These are phyloP conservation scores for Chlamydomonas sp. DNA, from an alignment of 139 green algal species.

Conservation along the genomic window DNA sequence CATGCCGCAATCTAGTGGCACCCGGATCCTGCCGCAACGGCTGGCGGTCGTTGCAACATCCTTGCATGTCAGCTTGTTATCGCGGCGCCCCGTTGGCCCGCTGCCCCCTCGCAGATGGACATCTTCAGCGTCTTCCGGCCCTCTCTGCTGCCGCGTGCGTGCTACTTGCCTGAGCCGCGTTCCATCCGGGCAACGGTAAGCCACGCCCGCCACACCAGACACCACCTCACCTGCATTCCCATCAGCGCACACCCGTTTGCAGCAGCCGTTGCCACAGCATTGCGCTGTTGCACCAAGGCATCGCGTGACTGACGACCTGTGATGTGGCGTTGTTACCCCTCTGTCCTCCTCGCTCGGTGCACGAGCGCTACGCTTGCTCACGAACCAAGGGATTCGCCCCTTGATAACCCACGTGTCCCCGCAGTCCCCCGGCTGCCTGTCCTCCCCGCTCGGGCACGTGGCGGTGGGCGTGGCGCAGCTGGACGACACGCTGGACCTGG, in stretches of 20 bases:
- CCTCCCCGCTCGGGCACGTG: neutral
- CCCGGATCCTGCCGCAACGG: too few relatives aligned
- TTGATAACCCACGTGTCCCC: neutral
- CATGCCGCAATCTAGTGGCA: too few relatives aligned
- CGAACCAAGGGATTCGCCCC: neutral
- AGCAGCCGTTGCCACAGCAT: too few relatives aligned
- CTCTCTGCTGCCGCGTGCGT: neutral
- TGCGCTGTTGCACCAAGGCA: neutral
- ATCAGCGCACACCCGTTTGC: neutral
- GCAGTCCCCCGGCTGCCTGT: neutral
- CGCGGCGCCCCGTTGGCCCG: neutral
- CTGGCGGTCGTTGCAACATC: too few relatives aligned
- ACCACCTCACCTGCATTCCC: too few relatives aligned
- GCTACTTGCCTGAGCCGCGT: neutral
- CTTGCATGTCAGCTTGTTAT: neutral
- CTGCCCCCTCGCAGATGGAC: neutral
- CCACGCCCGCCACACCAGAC: too few relatives aligned
- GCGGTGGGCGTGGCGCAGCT: conserved; percentile 5
- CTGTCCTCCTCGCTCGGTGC: too few relatives aligned
- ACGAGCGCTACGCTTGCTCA: neutral
- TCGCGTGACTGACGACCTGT: neutral
- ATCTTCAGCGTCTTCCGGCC: neutral
- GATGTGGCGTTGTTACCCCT: too few relatives aligned
- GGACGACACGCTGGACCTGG: neutral
- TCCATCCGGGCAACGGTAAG: neutral